Evolutionary conservation across 1,284 basidiomycete species (phyloP).

Genomic region (Ceratobasidium sp.): DNA sequence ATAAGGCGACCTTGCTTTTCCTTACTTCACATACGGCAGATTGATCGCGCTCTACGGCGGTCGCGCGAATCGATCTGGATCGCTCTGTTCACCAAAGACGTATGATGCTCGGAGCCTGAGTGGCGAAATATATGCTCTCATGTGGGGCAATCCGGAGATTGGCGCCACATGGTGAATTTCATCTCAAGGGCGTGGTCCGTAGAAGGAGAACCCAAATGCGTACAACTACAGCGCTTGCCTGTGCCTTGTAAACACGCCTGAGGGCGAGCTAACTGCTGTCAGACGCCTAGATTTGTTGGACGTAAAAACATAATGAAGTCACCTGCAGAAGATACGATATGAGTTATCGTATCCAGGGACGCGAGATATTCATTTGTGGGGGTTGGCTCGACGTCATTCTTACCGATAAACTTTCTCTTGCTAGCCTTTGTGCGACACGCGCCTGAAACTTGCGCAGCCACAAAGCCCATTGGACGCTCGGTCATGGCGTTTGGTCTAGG

Average conservation of each 20-base stretch:
- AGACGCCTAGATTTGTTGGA: conserved; percentile 11
- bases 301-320: conserved; percentile 11
- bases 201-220: background rate
- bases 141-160: background rate
- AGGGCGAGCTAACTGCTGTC: background rate
- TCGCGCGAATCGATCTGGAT: background rate
- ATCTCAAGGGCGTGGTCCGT: background rate
- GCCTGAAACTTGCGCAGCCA: background rate
- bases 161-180: background rate
- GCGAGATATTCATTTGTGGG: background rate
- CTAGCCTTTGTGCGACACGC: conserved; percentile 2
- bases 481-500: background rate
- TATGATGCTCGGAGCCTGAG: background rate
- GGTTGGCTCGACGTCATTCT: conserved; percentile 12
- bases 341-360: conserved; percentile 1
- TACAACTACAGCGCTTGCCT: background rate
- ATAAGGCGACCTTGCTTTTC: conserved; percentile 12
- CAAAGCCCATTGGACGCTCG: background rate
- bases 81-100: background rate
- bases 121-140: background rate
- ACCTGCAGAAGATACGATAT: background rate
- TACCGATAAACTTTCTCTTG: background rate
- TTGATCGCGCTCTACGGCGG: conserved; percentile 1
- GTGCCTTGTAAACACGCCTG: background rate
- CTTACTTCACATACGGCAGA: conserved; percentile 9